Evolutionary conservation across 257 asterid genomes (phyloP).

Genomic region (Nicotiana benthamiana): DNA sequence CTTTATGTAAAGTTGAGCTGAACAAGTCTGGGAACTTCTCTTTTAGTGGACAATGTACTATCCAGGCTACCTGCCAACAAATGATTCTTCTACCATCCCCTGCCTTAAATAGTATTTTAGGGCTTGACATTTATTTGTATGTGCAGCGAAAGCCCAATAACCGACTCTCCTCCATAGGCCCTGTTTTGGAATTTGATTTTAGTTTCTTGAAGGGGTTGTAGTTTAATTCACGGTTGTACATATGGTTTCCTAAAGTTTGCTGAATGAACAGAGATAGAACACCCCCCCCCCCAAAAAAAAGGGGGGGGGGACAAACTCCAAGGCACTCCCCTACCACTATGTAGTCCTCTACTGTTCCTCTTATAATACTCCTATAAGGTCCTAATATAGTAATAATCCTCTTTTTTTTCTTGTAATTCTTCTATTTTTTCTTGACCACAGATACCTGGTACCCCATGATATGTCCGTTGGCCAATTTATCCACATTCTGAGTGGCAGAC

Average conservation of each 20-base stretch:
- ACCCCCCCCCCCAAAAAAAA: not conserved
- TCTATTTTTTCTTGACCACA: conserved; percentile 16
- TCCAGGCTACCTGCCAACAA: not conserved
- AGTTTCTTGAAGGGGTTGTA: not conserved
- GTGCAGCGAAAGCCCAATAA: not conserved
- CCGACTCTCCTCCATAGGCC: not conserved
- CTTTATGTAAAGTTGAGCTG: not conserved
- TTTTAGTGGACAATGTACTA: not conserved
- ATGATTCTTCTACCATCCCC: not conserved
- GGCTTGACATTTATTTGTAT: not conserved
- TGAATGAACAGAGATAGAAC: not conserved
- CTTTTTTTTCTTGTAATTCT: not conserved
- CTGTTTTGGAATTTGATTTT: not conserved
- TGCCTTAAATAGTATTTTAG: not conserved
- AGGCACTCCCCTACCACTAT: not conserved
- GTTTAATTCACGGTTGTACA: not conserved
- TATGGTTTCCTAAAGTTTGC: not conserved
- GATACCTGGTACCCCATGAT: conserved; percentile 93
- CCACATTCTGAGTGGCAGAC: conserved; percentile 75
- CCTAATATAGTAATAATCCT: no score
- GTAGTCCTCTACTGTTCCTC: not conserved
- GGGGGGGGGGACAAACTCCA: no score
- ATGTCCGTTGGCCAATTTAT: conserved; percentile 92
- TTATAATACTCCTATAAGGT: not conserved
- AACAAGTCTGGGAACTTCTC: not conserved